A percentile compares a stretch with the other conserved stretches of the same genome.
Evolutionary conservation across 169 alveolate genomes (phyloP).

Genomic region (Plasmodium berghei): DNA sequence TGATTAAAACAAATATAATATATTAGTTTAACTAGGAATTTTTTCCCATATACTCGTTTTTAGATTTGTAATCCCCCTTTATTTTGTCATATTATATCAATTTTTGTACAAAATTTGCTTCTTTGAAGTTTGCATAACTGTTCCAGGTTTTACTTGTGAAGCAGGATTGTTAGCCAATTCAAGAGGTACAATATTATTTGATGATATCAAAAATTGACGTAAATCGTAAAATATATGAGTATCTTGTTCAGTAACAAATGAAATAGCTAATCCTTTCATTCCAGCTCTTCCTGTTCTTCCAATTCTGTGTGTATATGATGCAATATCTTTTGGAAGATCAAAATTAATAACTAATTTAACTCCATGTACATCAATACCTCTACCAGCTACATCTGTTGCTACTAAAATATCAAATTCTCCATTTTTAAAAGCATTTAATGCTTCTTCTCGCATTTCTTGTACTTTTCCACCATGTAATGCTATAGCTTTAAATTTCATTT

Average conservation of each 20-base stretch:
- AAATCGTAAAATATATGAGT: constrained; percentile 92
- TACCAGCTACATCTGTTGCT: constrained; percentile 98
- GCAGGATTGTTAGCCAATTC: constrained; percentile 93
- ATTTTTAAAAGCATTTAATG: constrained; percentile 91
- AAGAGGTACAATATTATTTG: constrained; percentile 93
- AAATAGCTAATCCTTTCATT: constrained; percentile 95
- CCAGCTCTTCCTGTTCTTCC: constrained; percentile 99
- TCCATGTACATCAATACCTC: constrained; percentile 98
- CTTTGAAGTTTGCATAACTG: constrained; percentile 57
- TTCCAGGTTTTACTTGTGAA: constrained; percentile 87
- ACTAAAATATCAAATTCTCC: constrained; percentile 94
- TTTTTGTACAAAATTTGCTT: constrained; percentile 37
- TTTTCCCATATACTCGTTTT: too few species aligned
- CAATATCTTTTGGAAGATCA: constrained; percentile 98
- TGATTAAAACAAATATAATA: too few species aligned
- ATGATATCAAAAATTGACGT: constrained; percentile 90
- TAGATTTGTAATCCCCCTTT: too few species aligned
- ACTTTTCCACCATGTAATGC: constrained; percentile 95
- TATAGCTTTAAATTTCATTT: constrained; percentile 84
- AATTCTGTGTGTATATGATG: constrained; percentile 96
- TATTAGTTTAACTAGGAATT: too few species aligned
- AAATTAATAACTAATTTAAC: constrained; percentile 97
- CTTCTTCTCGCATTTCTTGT: constrained; percentile 94
- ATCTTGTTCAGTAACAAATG: constrained; percentile 95
- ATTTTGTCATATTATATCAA: neutral